phyloP scores from a whole-genome alignment of 768 basidiomycete species.

The Suillus discolor region DNA sequence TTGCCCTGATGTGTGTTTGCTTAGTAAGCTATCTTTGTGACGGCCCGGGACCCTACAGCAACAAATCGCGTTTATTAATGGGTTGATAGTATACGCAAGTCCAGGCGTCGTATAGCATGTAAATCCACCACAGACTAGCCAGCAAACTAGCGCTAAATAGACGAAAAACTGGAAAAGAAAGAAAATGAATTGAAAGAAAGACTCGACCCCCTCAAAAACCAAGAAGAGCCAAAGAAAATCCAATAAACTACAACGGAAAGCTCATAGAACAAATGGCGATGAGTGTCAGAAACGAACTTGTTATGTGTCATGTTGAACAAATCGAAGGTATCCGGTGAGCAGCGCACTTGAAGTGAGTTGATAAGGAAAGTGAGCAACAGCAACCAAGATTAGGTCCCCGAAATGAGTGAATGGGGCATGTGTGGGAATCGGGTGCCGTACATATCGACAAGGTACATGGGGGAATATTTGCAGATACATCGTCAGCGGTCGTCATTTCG shows the following conservation, averaged over 20 bases:
- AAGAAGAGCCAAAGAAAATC: conserved; percentile 2
- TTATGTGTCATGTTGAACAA: neutral
- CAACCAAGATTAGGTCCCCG: conserved; percentile 2
- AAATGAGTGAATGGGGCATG: neutral
- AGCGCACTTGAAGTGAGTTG: neutral
- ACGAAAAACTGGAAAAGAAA: neutral
- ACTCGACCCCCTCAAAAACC: neutral
- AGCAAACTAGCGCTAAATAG: conserved; percentile 5
- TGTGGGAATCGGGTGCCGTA: neutral
- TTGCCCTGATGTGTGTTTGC: neutral
- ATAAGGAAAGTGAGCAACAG: neutral
- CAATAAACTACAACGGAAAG: neutral
- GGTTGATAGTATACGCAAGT: conserved; percentile 4
- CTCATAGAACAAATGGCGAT: neutral
- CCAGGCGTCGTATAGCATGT: conserved; percentile 4
- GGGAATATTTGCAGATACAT: conserved; percentile 4
- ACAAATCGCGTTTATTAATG: neutral
- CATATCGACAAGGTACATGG: conserved; percentile 7
- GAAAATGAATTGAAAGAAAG: neutral
- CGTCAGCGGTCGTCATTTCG: conserved; percentile 1
- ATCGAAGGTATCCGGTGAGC: neutral
- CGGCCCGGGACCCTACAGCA: neutral
- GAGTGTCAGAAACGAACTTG: neutral
- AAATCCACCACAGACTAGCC: conserved; percentile 6
- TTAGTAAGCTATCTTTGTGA: neutral